Conservation (phyloP, 306 rosid species). For the Quercus cerris region DNA sequence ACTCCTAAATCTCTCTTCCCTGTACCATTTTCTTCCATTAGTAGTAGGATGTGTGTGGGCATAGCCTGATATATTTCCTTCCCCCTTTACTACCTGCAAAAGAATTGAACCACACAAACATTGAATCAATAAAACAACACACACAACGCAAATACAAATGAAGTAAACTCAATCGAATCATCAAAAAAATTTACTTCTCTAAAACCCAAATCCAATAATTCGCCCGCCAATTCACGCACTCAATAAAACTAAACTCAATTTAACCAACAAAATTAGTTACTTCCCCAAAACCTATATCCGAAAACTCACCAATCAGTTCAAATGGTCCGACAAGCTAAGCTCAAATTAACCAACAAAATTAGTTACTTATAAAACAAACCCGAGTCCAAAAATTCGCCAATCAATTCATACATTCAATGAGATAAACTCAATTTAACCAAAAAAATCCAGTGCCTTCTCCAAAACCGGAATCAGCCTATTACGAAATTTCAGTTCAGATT, state of each 20-base stretch:
- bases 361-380: too few species aligned
- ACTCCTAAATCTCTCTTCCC: slow-evolving; percentile 27
- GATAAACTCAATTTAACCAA: too few species aligned
- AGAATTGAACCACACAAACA: too few species aligned
- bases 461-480: too few species aligned
- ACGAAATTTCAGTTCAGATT: too few species aligned
- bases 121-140: not conserved
- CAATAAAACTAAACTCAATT: not conserved
- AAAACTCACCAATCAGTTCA: too few species aligned
- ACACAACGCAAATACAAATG: not conserved
- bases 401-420: too few species aligned
- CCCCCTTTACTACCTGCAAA: slow-evolving; percentile 3
- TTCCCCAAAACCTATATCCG: not conserved
- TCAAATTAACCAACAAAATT: too few species aligned
- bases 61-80: slow-evolving; percentile 23
- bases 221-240: not conserved
- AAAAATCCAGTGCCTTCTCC: too few species aligned
- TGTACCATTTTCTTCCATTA: slow-evolving; percentile 39
- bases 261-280: not conserved
- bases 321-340: too few species aligned
- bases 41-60: slow-evolving; percentile 7
- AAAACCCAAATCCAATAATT: not conserved
- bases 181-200: not conserved
- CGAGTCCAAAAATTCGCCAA: too few species aligned
- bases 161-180: not conserved